Base-by-base conservation (phyloP, 2,329 filamentous ascomycete species). In the Fusarium fracticaudum region DNA sequence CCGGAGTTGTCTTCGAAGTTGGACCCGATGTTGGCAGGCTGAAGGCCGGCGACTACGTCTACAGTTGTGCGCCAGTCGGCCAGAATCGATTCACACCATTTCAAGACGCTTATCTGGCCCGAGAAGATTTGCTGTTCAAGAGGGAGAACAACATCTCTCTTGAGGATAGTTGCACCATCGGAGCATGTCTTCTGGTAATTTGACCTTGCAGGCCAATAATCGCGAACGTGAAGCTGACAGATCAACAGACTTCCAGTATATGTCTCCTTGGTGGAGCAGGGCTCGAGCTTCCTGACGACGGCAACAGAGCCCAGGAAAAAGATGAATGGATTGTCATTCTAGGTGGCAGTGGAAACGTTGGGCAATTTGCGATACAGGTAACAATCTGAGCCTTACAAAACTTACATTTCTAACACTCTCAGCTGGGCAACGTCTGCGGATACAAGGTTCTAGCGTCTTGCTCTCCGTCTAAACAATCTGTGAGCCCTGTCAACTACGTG, bases 311-410 rank as follows among this genome's bases (percentile, higher is more conserved):
- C 1, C 35, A 62, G 4, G 64, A 75, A 14, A 75, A 74, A 22
- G 76, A 81, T 20, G 80, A 83, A 68, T 84, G 83, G 83, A 60
- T 84, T 29, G 66, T 84, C 22, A 65, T 84, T 22, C 63, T 84
- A 18, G 83, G 83, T 1, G 82, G 79, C 6, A 76, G 78, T 41
- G 82, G 82, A 2, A 76, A 69, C 12, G 83, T 84, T 18, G 82
- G 82, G 3, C 80, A 81, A 58, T 83, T 76, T 60, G 80, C 76
- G 6, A 76, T 83, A 4, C 81, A 83, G 69, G 76, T 72, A 61
- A 29, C n/a, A 37, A 17, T 11, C 31, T 12, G 29, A 14, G 9
- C 14, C 4, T 3, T 5, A 2, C 8, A n/a, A 38, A 35, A 8
- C 3, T 15, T 20, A n/a, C 5, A 17, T 22, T 14, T 15, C 50